Base-by-base conservation (phyloP, 257 asterid genomes). In the Solanum peruvianum region DNA sequence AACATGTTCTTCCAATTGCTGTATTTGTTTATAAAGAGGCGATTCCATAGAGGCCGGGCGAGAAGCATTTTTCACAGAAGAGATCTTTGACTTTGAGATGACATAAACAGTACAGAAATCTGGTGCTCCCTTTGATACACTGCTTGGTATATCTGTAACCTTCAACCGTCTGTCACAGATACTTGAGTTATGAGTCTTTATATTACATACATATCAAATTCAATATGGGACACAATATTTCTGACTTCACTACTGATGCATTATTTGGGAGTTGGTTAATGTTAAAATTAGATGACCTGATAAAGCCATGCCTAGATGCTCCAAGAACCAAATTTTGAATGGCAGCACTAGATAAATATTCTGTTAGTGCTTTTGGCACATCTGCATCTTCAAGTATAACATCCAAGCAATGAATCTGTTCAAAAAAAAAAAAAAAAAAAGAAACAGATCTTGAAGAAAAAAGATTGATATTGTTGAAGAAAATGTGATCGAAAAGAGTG, bases 291-390 rank as follows among this genome's bases (percentile, higher is more conserved):
- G 5, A 85, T 20, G 86, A 95, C 99, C 89, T 95, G 92, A 96
- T 91, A 88, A 96, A 96, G 86, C 98, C 95, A 87, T 91, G 95
- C 25, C 91, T 92, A 3, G 98, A 94, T 15, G 98, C 92, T 52
- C 98, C 99, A 87, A 96, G 95, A 89, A 96, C 95, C 91, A 96
- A 87, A 91, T 83, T 91, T 81, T 96, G 97, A 37, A 95, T 93
- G 25, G 95, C 99, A 84, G 93, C 92, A 45, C 89, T 89, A 23
- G 97, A 89, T 42, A 93, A 91, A 82, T 94, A 96, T 16, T 96
- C 99, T 9, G 96, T 78, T 83, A 95, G 86, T 31, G 96, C 98
- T 90, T 91, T 95, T 18, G 93, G 91, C 81, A 93, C 86, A 52
- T 93, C 93, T 4, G 93, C 52, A 81, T 92, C 97, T 90, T 96